Percentiles rank a stretch among this genome's conserved stretches.
Evolutionary conservation across 2,329 filamentous ascomycete species (phyloP).

Genomic region (Penicillium sclerotigenum): DNA sequence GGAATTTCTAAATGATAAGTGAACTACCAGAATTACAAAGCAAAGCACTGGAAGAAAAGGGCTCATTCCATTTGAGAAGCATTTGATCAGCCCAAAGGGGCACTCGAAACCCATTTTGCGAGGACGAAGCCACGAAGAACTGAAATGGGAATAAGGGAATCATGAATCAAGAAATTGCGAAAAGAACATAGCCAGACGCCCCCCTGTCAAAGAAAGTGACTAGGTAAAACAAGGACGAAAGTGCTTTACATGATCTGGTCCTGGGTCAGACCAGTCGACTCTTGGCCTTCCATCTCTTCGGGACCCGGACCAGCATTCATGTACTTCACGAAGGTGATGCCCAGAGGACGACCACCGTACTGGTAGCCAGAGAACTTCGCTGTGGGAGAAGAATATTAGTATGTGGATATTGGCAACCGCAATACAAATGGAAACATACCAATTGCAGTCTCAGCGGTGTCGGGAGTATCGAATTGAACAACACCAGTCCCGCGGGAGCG

Average conservation of each 20-base stretch:
- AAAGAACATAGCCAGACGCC: constrained; percentile 1
- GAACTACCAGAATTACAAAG: neutral
- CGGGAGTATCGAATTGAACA: constrained; percentile 80
- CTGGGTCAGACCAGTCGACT: constrained; percentile 75
- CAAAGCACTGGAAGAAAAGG: neutral
- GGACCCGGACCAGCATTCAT: constrained; percentile 60
- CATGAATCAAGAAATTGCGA: constrained; percentile 15
- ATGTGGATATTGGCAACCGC: constrained; percentile 12
- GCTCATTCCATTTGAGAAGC: constrained; percentile 2
- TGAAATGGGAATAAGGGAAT: constrained; percentile 25
- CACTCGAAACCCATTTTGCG: constrained; percentile 9
- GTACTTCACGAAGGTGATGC: constrained; percentile 92
- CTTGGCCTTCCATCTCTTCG: constrained; percentile 80
- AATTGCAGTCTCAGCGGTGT: constrained; percentile 90
- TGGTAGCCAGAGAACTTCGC: constrained; percentile 97
- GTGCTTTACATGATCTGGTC: constrained; percentile 87
- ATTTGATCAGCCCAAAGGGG: constrained; percentile 6
- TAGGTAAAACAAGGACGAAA: constrained; percentile 3
- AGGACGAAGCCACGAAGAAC: constrained; percentile 5
- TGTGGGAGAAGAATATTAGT: constrained; percentile 30
- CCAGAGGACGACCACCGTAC: constrained; percentile 91
- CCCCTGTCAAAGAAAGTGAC: constrained; percentile 9
- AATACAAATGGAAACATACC: constrained; percentile 43
- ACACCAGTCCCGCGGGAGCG: constrained; percentile 93
- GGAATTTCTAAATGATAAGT: neutral